These are phyloP conservation scores for Thymus quinquecostatus DNA, from an alignment of 257 asterid genomes.

Conservation along the genomic window DNA sequence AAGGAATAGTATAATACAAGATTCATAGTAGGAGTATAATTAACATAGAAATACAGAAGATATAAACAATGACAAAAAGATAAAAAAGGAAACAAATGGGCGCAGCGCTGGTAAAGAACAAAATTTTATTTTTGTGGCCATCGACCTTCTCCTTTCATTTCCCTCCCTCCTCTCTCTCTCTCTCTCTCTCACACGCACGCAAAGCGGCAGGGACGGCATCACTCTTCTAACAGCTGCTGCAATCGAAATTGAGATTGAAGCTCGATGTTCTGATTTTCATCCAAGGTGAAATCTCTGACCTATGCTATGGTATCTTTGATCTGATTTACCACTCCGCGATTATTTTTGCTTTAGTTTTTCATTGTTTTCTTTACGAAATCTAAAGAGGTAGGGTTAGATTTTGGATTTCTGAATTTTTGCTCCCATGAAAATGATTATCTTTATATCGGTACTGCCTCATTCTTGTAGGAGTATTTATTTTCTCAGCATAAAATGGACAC, in stretches of 20 bases:
- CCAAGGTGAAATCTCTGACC: slow-evolving; percentile 23
- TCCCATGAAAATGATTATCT: neutral
- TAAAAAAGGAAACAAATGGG: neutral
- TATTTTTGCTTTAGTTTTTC: slow-evolving; percentile 10
- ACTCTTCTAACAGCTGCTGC: slow-evolving; percentile 22
- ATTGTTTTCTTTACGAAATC: slow-evolving; percentile 20
- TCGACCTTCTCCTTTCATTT: neutral
- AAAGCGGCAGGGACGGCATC: neutral
- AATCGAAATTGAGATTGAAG: slow-evolving; percentile 2
- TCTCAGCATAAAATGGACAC: neutral
- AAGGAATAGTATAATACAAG: no score
- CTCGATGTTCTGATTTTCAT: neutral
- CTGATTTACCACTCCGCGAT: slow-evolving; percentile 24
- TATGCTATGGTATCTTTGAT: neutral
- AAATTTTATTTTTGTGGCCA: slow-evolving; percentile 25
- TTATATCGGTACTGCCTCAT: neutral
- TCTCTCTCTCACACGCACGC: neutral
- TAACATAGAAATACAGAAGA: no score
- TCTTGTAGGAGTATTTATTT: neutral
- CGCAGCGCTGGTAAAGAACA: slow-evolving; percentile 25
- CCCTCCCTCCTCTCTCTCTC: neutral
- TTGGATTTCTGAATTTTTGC: slow-evolving; percentile 20
- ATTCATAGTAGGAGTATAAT: no score
- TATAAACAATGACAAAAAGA: neutral
- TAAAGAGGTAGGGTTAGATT: neutral